Conservation (phyloP, 192 early-diverging fungal species). For the Dispira simplex region DNA sequence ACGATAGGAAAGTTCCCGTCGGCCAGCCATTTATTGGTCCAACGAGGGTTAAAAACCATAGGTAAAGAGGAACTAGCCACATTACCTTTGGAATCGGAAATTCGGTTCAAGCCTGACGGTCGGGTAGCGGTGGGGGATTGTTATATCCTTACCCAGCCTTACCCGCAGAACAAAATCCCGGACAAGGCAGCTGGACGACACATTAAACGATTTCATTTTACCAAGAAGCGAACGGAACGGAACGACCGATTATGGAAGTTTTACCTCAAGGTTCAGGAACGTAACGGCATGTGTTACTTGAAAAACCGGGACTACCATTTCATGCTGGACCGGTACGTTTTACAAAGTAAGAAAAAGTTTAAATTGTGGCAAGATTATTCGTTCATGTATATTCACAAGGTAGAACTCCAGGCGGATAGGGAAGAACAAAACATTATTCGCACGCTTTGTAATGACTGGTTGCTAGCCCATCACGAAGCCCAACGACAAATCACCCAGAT, state of each 20-base stretch:
- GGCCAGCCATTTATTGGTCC: too few species aligned
- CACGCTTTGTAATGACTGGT: background rate
- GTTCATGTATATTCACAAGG: background rate
- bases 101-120: background rate
- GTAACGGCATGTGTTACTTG: background rate
- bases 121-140: background rate
- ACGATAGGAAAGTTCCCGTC: too few species aligned
- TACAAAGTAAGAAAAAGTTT: constrained; percentile 3
- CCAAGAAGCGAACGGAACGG: constrained; percentile 3
- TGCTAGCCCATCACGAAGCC: background rate
- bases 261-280: background rate
- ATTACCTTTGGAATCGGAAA: background rate
- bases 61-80: too few species aligned
- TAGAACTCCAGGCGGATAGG: background rate
- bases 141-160: constrained; percentile 1
- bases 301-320: background rate
- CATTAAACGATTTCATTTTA: background rate
- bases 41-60: too few species aligned
- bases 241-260: constrained; percentile 5
- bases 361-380: background rate
- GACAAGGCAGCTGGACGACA: background rate
- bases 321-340: constrained; percentile 4
- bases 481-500: background rate
- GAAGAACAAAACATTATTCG: background rate
- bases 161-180: constrained; percentile 6